Conservation (phyloP, 768 basidiomycete genomes). For the Pulveroboletus sp. region DNA sequence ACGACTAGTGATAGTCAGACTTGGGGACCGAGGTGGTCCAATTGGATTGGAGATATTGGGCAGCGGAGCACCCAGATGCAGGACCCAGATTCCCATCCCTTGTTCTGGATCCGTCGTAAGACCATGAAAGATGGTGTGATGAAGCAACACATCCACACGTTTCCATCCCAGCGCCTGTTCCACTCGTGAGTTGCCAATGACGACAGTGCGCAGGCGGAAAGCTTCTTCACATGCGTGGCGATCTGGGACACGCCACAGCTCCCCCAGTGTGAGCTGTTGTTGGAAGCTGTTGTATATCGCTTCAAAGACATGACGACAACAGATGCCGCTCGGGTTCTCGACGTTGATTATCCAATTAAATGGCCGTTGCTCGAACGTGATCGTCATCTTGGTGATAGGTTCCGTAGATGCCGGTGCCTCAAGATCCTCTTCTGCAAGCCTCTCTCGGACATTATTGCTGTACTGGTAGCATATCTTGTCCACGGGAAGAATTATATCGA, state of each 20-base stretch:
- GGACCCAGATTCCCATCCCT: conserved; percentile 28
- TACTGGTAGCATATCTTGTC: conserved; percentile 26
- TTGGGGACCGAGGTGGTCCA: too few species aligned
- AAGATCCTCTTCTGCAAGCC: conserved; percentile 34
- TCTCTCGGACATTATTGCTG: conserved; percentile 14
- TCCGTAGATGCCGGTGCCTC: conserved; percentile 40
- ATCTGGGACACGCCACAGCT: conserved; percentile 32
- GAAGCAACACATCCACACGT: conserved; percentile 51
- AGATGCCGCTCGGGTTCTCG: conserved; percentile 38
- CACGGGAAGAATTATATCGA: conserved; percentile 45
- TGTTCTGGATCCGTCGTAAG: conserved; percentile 30
- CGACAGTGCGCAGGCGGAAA: conserved; percentile 41
- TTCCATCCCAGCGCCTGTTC: conserved; percentile 45
- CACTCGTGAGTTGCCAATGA: conserved; percentile 32
- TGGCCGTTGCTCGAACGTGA: conserved; percentile 37
- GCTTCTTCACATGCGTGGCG: conserved; percentile 32
- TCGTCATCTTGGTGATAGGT: conserved; percentile 42
- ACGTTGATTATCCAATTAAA: conserved; percentile 37
- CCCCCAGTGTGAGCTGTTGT: conserved; percentile 39
- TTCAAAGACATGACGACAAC: conserved; percentile 53
- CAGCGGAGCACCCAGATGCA: conserved; percentile 16
- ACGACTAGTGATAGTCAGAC: not conserved
- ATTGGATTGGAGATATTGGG: not conserved
- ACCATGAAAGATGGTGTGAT: conserved; percentile 50
- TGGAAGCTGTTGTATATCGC: conserved; percentile 49